Conservation (phyloP, 2,329 filamentous ascomycete genomes). For the Fusarium bulbicola region DNA sequence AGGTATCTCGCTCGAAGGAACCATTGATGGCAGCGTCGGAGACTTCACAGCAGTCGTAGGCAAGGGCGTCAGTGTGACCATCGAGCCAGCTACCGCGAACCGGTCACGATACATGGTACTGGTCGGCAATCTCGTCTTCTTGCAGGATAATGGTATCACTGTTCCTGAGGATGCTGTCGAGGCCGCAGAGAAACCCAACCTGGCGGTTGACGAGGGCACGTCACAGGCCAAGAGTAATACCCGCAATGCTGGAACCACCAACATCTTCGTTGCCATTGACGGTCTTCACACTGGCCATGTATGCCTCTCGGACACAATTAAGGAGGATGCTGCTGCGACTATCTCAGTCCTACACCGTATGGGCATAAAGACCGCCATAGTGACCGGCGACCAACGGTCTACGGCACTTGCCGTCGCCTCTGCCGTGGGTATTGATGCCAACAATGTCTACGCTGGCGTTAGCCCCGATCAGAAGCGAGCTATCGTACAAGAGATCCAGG, state of each 20-base stretch:
- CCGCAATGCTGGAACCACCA: slow-evolving; percentile 79
- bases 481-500: slow-evolving; percentile 82
- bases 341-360: slow-evolving; percentile 85
- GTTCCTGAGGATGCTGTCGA: slow-evolving; percentile 71
- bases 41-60: slow-evolving; percentile 87
- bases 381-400: slow-evolving; percentile 89
- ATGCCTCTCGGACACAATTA: slow-evolving; percentile 88
- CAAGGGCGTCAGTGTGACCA: slow-evolving; percentile 81
- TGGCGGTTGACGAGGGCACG: slow-evolving; percentile 44
- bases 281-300: slow-evolving; percentile 82
- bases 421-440: slow-evolving; percentile 79
- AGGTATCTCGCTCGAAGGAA: slow-evolving; percentile 73
- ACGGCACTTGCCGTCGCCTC: slow-evolving; percentile 86
- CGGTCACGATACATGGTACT: slow-evolving; percentile 78
- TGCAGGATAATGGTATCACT: slow-evolving; percentile 74
- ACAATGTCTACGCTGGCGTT: slow-evolving; percentile 83
- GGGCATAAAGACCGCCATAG: slow-evolving; percentile 87
- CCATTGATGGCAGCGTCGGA: slow-evolving; percentile 84
- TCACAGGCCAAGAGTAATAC: neutral
- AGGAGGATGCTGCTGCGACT: slow-evolving; percentile 82
- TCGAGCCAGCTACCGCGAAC: slow-evolving; percentile 78
- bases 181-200: slow-evolving; percentile 68
- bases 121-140: slow-evolving; percentile 82
- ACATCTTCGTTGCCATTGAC: slow-evolving; percentile 91
- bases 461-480: slow-evolving; percentile 90